Conservation (phyloP, 768 basidiomycete genomes). For the Austroboletus eburneus region DNA sequence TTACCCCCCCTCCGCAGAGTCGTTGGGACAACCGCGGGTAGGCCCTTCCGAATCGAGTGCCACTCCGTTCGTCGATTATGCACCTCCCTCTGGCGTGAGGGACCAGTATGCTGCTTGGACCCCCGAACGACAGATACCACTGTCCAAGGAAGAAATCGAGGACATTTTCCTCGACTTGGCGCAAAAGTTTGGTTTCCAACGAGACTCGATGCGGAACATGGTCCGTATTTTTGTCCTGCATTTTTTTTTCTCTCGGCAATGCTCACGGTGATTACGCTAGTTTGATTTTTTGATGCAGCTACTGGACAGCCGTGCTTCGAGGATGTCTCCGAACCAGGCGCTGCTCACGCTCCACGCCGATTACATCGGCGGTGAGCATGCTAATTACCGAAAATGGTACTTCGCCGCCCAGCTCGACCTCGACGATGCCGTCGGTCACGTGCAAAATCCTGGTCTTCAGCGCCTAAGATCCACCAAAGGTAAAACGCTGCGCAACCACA, state of each 20-base stretch:
- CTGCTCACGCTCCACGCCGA: conserved; percentile 95
- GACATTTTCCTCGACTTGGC: conserved; percentile 96
- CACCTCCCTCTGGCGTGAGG: conserved; percentile 48
- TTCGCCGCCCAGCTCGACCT: conserved; percentile 98
- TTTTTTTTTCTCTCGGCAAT: not conserved
- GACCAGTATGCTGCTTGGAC: conserved; percentile 97
- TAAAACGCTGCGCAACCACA: conserved; percentile 50
- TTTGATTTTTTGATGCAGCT: conserved; percentile 99
- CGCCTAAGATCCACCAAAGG: conserved; percentile 74
- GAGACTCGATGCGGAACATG: conserved; percentile 95
- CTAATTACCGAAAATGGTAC: conserved; percentile 99
- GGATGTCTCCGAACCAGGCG: conserved; percentile 96
- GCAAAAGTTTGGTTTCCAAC: conserved; percentile 98
- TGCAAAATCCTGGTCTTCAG: conserved; percentile 86
- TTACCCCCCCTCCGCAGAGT: conserved; percentile 70
- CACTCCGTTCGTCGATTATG: conserved; percentile 67
- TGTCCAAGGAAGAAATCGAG: conserved; percentile 99
- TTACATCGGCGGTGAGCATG: conserved; percentile 97
- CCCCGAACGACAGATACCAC: conserved; percentile 86
- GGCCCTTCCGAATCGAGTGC: conserved; percentile 65
- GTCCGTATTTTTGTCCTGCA: conserved; percentile 36
- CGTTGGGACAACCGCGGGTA: conserved; percentile 57
- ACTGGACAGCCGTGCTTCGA: conserved; percentile 92
- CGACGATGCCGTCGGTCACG: conserved; percentile 92
- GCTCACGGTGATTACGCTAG: conserved; percentile 33